Conservation (phyloP, 768 basidiomycete genomes). For the Daedaleopsis nitida region DNA sequence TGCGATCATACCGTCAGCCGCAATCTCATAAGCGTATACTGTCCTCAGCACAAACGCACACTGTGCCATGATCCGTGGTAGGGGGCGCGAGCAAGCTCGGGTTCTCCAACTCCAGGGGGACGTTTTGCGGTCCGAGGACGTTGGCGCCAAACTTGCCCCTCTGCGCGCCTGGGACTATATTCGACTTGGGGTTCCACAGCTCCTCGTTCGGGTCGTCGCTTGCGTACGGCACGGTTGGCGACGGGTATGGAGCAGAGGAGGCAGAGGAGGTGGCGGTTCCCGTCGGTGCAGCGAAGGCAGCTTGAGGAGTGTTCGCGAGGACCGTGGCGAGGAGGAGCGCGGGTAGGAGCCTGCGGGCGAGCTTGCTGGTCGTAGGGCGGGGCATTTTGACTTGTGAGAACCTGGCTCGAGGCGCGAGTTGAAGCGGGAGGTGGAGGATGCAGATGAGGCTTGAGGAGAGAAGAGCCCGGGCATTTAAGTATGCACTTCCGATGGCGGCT, state of each 20-base stretch:
- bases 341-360: slow-evolving; percentile 3
- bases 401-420: not conserved
- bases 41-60: slow-evolving; percentile 25
- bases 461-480: too few relatives aligned
- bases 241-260: slow-evolving; percentile 33
- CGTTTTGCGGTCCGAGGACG: slow-evolving; percentile 36
- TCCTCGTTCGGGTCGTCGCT: slow-evolving; percentile 26
- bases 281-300: not conserved
- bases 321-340: slow-evolving; percentile 4
- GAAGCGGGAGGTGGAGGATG: not conserved
- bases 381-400: not conserved
- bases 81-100: slow-evolving; percentile 36
- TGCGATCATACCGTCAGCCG: slow-evolving; percentile 13
- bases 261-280: slow-evolving; percentile 27
- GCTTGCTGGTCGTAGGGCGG: not conserved
- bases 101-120: slow-evolving; percentile 34
- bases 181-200: slow-evolving; percentile 16
- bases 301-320: not conserved
- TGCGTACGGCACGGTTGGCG: slow-evolving; percentile 23
- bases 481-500: too few relatives aligned
- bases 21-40: too few relatives aligned
- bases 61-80: slow-evolving; percentile 34
- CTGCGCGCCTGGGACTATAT: slow-evolving; percentile 39
- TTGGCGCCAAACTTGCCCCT: slow-evolving; percentile 27
- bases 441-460: not conserved